Evolutionary conservation across 1,139 yeast genomes (phyloP).

Genomic region (Wickerhamiella pararugosa): DNA sequence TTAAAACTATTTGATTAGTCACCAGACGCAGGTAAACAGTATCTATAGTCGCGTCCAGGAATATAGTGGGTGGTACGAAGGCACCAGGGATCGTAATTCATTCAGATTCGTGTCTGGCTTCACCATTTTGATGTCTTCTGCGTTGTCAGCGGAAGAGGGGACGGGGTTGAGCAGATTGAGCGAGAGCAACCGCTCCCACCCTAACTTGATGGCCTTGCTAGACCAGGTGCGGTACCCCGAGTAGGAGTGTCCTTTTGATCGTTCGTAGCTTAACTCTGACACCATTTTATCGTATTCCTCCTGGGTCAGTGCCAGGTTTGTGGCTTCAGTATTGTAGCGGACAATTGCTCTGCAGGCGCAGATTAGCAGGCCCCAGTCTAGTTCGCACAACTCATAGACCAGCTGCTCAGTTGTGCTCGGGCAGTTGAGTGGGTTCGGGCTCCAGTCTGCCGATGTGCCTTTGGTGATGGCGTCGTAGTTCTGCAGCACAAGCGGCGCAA

Average conservation of each 20-base stretch:
- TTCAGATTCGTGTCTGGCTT: constrained; percentile 24
- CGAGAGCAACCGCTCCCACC: constrained; percentile 26
- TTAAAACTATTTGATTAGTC: neutral
- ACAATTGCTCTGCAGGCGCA: constrained; percentile 59
- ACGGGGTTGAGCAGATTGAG: constrained; percentile 20
- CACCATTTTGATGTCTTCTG: constrained; percentile 21
- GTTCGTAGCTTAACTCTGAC: constrained; percentile 31
- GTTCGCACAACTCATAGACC: constrained; percentile 39
- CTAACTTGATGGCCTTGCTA: constrained; percentile 21
- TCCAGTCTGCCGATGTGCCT: neutral
- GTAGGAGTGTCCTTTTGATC: constrained; percentile 19
- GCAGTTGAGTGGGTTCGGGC: constrained; percentile 6
- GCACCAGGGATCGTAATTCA: constrained; percentile 22
- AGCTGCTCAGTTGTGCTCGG: constrained; percentile 23
- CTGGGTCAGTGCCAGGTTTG: constrained; percentile 61
- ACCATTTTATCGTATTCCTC: constrained; percentile 57
- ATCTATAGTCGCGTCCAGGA: constrained; percentile 23
- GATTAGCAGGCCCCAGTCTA: constrained; percentile 54
- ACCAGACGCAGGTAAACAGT: neutral
- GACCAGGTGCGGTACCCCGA: constrained; percentile 24
- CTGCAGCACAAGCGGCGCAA: constrained; percentile 29
- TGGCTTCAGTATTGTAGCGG: constrained; percentile 37
- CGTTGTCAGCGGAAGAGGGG: constrained; percentile 1
- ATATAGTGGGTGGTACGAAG: constrained; percentile 19
- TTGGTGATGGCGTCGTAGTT: neutral